Evolutionary conservation across 2,329 filamentous ascomycete genomes (phyloP), one percentile per base, ranked within the genome.

Genomic region (Cordyceps cicadae): DNA sequence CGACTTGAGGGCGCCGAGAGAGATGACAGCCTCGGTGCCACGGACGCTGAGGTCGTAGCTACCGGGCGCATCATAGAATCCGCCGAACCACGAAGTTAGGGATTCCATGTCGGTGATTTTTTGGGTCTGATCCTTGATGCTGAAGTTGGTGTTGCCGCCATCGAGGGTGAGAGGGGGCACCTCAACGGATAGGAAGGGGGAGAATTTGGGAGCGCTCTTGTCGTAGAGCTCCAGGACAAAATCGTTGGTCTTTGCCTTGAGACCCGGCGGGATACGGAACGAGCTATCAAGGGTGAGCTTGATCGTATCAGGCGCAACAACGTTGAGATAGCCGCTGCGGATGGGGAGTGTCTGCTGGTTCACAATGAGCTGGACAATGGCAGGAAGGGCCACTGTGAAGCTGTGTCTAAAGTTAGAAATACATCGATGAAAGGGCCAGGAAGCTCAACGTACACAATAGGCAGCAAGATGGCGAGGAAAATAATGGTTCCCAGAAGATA

Each of bases 331-430:
- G 32, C 75, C 77, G 1, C 70, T 66, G 1, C 67, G 61, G 12
- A 81, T 67, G 1, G 75, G 72, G 12, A 81, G 67, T 7, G 70
- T 64, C 29, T 78, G 75, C 21, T 71, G 64, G 32, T 76, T 71
- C 60, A 81, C 72, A 21, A 80, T 75, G 32, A 68, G 65, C 62
- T 79, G 77, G 1, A 77, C 73, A 37, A 80, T 74, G n/a, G 73
- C 73, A 1, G 78, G 79, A 32, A 81, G 71, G 8, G 77, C 75
- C 19, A 79, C 71, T 21, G 73, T 68, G 68, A 81, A 81, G 34
- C 79, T 80, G 24, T 21, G 26, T 12, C 0, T 14, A 9, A 24
- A 12, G 48, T 12, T 54, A 61, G 26, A 19, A 46, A 32, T 5
- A 3, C 12, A 46, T 46, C 24, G 8, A 7, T 9, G 12, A 43